phyloP scores from a whole-genome alignment of 345 rosid species.

The Bruguiera sexangula region DNA sequence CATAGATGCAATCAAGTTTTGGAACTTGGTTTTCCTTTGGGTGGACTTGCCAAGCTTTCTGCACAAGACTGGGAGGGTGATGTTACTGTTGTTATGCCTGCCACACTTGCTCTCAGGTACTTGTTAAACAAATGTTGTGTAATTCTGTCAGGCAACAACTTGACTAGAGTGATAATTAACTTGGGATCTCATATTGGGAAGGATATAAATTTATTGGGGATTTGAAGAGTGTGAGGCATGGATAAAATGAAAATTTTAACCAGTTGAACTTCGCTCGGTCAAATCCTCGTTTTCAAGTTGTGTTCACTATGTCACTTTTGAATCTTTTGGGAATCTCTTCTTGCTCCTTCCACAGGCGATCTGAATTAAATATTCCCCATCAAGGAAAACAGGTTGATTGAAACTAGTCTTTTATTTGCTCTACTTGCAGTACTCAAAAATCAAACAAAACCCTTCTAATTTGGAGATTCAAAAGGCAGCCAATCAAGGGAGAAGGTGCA shows the following conservation, averaged over 20 bases:
- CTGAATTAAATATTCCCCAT: background rate
- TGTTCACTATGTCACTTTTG: background rate
- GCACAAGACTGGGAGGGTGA: constrained; percentile 99
- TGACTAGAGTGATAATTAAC: background rate
- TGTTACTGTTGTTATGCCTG: constrained; percentile 96
- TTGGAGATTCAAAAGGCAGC: constrained; percentile 26
- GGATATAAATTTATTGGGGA: background rate
- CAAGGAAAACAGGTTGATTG: background rate
- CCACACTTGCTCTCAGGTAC: constrained; percentile 94
- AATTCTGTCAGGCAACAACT: background rate
- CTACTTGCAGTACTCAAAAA: constrained; percentile 50
- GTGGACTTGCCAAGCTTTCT: constrained; percentile 87
- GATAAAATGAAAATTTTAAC: background rate
- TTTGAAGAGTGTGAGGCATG: background rate
- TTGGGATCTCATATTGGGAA: background rate
- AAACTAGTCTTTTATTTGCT: background rate
- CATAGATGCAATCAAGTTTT: constrained; percentile 83
- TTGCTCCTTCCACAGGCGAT: background rate
- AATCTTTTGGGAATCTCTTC: background rate
- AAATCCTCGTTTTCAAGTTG: background rate
- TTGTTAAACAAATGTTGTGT: background rate
- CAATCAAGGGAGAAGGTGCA: constrained; percentile 74
- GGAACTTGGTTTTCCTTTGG: constrained; percentile 91
- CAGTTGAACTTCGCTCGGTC: background rate
- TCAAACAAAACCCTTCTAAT: constrained; percentile 56